Evolutionary conservation across 768 basidiomycete genomes (phyloP).

Genomic region (Paxillus involutus): DNA sequence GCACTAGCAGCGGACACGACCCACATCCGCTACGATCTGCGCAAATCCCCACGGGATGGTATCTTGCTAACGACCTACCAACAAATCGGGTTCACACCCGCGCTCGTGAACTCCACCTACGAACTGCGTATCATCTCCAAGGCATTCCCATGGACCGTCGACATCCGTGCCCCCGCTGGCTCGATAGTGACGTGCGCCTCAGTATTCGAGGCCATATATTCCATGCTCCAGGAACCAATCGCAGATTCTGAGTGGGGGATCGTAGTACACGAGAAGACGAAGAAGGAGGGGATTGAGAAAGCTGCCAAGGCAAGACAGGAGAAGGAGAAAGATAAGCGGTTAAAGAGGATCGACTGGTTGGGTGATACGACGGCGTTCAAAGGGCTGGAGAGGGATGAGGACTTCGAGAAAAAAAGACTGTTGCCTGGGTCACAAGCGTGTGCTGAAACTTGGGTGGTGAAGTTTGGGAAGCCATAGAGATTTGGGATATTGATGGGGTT

Average conservation of each 20-base stretch:
- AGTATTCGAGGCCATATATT: constrained; percentile 55
- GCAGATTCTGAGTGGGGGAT: constrained; percentile 71
- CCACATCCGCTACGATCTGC: constrained; percentile 49
- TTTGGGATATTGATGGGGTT: neutral
- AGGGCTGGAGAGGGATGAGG: constrained; percentile 61
- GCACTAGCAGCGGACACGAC: constrained; percentile 53
- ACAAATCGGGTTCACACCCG: constrained; percentile 36
- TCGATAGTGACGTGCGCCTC: constrained; percentile 45
- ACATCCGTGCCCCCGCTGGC: constrained; percentile 40
- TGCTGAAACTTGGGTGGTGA: constrained; percentile 62
- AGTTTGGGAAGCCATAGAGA: constrained; percentile 36
- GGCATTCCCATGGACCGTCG: constrained; percentile 65
- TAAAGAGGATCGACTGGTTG: constrained; percentile 64
- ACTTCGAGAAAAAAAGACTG: constrained; percentile 49
- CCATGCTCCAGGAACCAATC: constrained; percentile 50
- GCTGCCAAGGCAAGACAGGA: constrained; percentile 51
- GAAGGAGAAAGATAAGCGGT: constrained; percentile 31
- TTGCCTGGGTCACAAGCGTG: constrained; percentile 43
- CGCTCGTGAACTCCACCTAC: constrained; percentile 32
- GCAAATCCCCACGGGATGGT: constrained; percentile 39
- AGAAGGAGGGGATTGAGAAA: constrained; percentile 44
- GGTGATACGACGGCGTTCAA: constrained; percentile 59
- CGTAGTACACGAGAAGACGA: constrained; percentile 42
- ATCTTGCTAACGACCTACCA: constrained; percentile 45
- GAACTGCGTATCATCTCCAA: constrained; percentile 56